Percentiles rank a stretch among this genome's conserved stretches.
Conservation (phyloP, 768 basidiomycete genomes). For the Neoboletus magnificus region DNA sequence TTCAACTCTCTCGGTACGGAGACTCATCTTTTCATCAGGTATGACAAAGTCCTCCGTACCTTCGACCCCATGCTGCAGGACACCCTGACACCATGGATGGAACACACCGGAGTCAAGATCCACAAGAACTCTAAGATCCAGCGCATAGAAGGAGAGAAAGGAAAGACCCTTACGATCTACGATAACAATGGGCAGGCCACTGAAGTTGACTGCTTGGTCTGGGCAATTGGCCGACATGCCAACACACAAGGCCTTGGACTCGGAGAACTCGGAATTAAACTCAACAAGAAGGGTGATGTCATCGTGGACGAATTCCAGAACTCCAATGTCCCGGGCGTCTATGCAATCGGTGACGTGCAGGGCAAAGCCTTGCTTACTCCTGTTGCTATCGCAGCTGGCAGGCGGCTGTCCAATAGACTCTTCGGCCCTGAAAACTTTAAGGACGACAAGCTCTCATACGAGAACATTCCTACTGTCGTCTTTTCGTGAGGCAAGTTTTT, state of each 20-base stretch:
- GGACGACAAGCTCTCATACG: constrained; percentile 82
- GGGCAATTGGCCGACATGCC: constrained; percentile 91
- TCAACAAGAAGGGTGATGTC: constrained; percentile 78
- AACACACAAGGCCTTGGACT: constrained; percentile 77
- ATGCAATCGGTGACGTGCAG: constrained; percentile 87
- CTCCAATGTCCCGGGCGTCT: constrained; percentile 65
- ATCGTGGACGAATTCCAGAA: constrained; percentile 91
- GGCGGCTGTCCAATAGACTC: constrained; percentile 83
- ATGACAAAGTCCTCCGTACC: constrained; percentile 85
- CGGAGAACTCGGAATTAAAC: constrained; percentile 71
- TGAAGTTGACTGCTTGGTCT: constrained; percentile 84
- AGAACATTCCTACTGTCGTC: constrained; percentile 91
- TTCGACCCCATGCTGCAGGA: constrained; percentile 90
- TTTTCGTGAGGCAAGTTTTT: constrained; percentile 71
- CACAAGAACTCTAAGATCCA: constrained; percentile 75
- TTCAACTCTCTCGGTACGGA: constrained; percentile 89
- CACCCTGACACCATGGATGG: constrained; percentile 85
- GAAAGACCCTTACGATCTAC: constrained; percentile 70
- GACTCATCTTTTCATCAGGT: constrained; percentile 88
- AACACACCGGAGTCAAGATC: constrained; percentile 87
- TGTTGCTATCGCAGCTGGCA: constrained; percentile 94
- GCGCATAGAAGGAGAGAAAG: constrained; percentile 73
- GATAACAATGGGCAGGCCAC: constrained; percentile 71
- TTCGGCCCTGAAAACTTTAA: constrained; percentile 87
- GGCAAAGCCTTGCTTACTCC: constrained; percentile 94